Evolutionary conservation across 2,329 filamentous ascomycete species (phyloP), one percentile per base, ranked within the genome.

Genomic region (Rutstroemia sp.): DNA sequence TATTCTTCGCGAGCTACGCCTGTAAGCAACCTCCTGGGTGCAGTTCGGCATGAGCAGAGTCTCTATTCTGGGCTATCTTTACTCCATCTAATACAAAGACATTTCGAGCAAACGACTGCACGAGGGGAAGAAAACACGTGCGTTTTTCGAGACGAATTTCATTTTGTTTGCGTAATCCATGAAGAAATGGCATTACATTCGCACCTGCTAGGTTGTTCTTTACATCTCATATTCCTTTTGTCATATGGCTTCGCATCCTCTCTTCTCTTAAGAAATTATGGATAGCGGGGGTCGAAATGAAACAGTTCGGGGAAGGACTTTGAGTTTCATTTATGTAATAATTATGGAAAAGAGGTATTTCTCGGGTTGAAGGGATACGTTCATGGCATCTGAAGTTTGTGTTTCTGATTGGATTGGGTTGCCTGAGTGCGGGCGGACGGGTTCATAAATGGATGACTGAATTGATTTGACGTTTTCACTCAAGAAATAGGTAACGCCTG

Each of bases 1-100:
- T 66, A 96, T 99, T 66, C 76, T 99, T 64, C 84, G 87, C 68
- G 91, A 94, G 70, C 75, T 99, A 64, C 84, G 85, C 68, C 79
- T 97, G 17, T 53, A 16, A 48, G 14, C 36, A 38, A 8, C 19
- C 42, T 34, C 34, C 51, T 34, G 25, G 25, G 23, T 9, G 25
- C 17, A 14, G 14, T 38, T 38, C 3, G 30, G 25, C 39, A 48
- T 44, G 42, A 53, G 36, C 23, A 19, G 47, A 30, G 38, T 21
- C 17, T 25, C 25, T 16, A 42, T 21, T 30, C 2, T 21, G 17
- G 42, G 9, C 39, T 52, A 45, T 45, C 45, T 36, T 30, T n/a
- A 27, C 17, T 30, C 27, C 27, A 30, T 23, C 14, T 36, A 52
- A 48, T 27, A 27, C 51, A 53, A 30, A 39, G 19, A 40, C 19